Percentiles rank a stretch among this genome's conserved stretches.
phyloP scores from a whole-genome alignment of 192 early-diverging fungal species.

The Diversispora epigaea region DNA sequence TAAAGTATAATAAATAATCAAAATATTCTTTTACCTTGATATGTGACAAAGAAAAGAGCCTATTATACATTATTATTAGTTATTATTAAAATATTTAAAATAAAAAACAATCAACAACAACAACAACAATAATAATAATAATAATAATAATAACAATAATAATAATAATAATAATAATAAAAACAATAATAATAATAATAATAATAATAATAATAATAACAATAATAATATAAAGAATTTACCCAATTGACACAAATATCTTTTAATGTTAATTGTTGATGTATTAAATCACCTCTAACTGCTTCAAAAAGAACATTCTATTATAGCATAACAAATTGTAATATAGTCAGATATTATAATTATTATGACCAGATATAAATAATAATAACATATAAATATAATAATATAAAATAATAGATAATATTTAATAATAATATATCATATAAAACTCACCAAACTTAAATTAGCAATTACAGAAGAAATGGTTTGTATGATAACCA shows the following conservation, averaged over 20 bases:
- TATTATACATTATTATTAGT: not conserved
- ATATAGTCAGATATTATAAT: too few species aligned
- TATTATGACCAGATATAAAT: not conserved
- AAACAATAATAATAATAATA: too few species aligned
- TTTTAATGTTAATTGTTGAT: too few species aligned
- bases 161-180: too few species aligned
- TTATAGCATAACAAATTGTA: too few species aligned
- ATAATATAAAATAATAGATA: conserved; percentile 39
- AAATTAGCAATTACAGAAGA: conserved; percentile 69
- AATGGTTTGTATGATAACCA: conserved; percentile 61
- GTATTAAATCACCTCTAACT: too few species aligned
- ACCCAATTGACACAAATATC: too few species aligned
- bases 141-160: not conserved
- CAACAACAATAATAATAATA: too few species aligned
- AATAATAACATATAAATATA: not conserved
- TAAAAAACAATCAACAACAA: not conserved
- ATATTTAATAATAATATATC: conserved; percentile 42
- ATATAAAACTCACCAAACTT: conserved; percentile 54
- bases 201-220: too few species aligned
- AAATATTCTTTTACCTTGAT: conserved; percentile 38
- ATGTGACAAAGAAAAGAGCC: conserved; percentile 9
- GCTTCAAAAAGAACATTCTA: too few species aligned
- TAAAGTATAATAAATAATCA: conserved; percentile 35
- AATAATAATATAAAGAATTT: not conserved
- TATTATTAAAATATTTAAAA: not conserved